These are phyloP conservation scores for Eryngium alpinum DNA, from an alignment of 140 eudicot species.

Conservation along the genomic window DNA sequence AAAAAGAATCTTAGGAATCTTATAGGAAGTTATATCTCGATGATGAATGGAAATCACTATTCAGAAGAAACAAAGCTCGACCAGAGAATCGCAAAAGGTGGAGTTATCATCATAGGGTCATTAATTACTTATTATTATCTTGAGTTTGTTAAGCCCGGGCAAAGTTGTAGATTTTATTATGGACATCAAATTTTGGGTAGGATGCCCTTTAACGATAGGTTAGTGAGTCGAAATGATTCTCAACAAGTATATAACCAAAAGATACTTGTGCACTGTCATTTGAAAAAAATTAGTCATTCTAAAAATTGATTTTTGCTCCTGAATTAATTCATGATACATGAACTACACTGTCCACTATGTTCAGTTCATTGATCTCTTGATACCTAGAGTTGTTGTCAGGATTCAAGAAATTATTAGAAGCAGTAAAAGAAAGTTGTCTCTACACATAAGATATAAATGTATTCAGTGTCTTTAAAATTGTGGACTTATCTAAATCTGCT, in stretches of 20 bases:
- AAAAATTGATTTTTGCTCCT: background rate
- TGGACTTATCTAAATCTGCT: background rate
- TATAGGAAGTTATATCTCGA: background rate
- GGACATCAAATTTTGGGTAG: background rate
- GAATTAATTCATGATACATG: background rate
- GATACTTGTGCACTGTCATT: background rate
- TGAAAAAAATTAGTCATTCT: background rate
- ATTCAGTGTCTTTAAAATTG: background rate
- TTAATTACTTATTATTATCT: background rate
- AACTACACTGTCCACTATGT: background rate
- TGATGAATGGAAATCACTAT: background rate
- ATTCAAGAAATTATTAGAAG: background rate
- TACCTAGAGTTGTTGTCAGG: background rate
- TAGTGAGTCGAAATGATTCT: background rate
- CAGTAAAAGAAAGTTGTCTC: background rate
- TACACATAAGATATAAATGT: background rate
- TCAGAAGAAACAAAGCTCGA: background rate
- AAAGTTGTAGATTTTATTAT: background rate
- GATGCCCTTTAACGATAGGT: background rate
- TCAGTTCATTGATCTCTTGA: background rate
- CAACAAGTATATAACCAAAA: background rate
- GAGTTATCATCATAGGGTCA: background rate
- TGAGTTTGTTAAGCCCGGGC: background rate
- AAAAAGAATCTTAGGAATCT: background rate
- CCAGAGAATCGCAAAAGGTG: background rate